Evolutionary conservation across 805 yeast genomes (phyloP), one percentile per base, ranked within the genome.

Genomic region (Cyberlindnera suaveolens): DNA sequence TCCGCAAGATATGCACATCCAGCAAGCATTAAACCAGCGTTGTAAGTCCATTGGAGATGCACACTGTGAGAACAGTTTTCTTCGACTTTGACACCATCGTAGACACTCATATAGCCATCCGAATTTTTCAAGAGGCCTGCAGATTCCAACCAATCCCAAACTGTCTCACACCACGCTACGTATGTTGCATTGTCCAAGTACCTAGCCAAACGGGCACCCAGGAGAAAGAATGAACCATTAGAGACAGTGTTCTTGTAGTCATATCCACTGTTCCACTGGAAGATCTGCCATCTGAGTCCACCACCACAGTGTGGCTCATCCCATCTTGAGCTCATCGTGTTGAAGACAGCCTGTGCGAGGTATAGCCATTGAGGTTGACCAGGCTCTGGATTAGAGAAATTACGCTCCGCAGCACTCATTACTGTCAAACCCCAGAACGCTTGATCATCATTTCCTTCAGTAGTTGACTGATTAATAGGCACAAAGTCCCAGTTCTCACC

Each of bases 361-460:
- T 78, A 74, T 29, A 88, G 71, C 97, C 97, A 91, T 45, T 77
- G 77, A 15, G 88, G 88, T 42, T 74, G 62, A 40, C 68, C 75
- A 1, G 56, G 46, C 58, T 78, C 66, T 2, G 95, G 89, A 55
- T 82, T 78, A 1, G 86, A 68, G 60, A 89, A 89, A 65, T 87
- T 87, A 59, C 82, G 73, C 63, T 91, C 98, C 0, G 95, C 95
- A 1, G 97, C 97, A 26, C 78, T 81, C 84, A 91, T 87, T 4
- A 80, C 95, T 1, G 95, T 84, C 47, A 93, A 71, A 5, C 96
- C 98, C 98, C 98, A 91, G 62, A 91, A 88, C 2, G 86, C 96
- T 68, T 91, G 98, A 70, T 91, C 98, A 72, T 91, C 99, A 60
- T 91, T 91, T 57, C 98, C 99, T 66, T 91, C 97, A 2, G 96